Conservation (phyloP, 805 yeast species). For the Ascoidea tarda region DNA sequence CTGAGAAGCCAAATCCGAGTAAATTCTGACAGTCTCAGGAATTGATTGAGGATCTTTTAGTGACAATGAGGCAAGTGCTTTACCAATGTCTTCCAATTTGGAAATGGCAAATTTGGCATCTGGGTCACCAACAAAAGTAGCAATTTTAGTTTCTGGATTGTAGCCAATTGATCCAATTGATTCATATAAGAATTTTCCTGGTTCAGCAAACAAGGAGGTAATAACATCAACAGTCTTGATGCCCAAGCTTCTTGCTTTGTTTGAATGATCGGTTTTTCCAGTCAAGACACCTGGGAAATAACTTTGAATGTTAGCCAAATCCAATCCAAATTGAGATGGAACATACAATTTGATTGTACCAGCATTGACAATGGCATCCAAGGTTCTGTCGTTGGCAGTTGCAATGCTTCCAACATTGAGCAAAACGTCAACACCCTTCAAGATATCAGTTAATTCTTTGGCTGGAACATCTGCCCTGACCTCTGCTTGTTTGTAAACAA, state of each 20-base stretch:
- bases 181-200: conserved; percentile 18
- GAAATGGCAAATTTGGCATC: conserved; percentile 22
- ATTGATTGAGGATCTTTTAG: background rate
- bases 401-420: background rate
- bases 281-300: background rate
- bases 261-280: too few species aligned
- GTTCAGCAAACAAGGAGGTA: conserved; percentile 25
- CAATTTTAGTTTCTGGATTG: conserved; percentile 19
- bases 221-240: conserved; percentile 30
- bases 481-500: background rate
- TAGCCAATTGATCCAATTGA: conserved; percentile 9
- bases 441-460: background rate
- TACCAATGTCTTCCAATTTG: conserved; percentile 28
- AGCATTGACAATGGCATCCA: background rate
- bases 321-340: background rate
- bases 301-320: background rate
- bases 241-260: conserved; percentile 15
- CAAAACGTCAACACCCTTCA: background rate
- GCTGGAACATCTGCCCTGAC: background rate
- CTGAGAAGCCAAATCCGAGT: conserved; percentile 25
- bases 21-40: conserved; percentile 30
- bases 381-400: background rate
- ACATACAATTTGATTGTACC: background rate
- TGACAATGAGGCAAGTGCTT: conserved; percentile 23
- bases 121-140: conserved; percentile 27